Percentiles rank a stretch among this genome's conserved stretches.
Evolutionary conservation across 345 rosid genomes (phyloP).

Genomic region (Eucalyptus cloeziana): DNA sequence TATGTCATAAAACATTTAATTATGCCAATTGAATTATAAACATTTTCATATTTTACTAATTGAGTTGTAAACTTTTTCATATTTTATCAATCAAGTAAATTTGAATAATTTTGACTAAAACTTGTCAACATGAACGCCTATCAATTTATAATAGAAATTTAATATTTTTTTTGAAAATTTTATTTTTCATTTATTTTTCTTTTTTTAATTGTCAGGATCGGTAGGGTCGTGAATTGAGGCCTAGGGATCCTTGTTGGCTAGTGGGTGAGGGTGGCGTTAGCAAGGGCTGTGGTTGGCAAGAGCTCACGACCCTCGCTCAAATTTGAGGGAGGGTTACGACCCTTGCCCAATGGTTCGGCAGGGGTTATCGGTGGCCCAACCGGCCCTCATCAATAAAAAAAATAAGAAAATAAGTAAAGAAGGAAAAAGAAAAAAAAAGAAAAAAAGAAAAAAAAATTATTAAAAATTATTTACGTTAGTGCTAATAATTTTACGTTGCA

Average conservation of each 20-base stretch:
- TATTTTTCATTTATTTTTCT: too few relatives aligned
- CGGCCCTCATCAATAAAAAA: background rate
- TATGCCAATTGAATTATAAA: fast-evolving
- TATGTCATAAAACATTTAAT: too few relatives aligned
- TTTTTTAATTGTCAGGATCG: background rate
- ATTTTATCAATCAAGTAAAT: too few relatives aligned
- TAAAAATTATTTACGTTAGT: fast-evolving
- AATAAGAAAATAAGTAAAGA: fast-evolving
- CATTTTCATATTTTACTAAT: too few relatives aligned
- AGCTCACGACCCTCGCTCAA: fast-evolving
- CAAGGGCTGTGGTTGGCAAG: fast-evolving
- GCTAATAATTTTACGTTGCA: fast-evolving
- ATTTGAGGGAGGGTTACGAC: fast-evolving
- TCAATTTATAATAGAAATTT: too few relatives aligned
- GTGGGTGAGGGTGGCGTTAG: too few relatives aligned
- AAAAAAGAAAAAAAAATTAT: fast-evolving
- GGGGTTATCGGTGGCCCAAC: fast-evolving
- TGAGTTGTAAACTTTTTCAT: too few relatives aligned
- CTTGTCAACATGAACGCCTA: fast-evolving
- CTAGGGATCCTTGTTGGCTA: too few relatives aligned
- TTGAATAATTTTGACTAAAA: too few relatives aligned
- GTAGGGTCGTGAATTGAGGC: fast-evolving
- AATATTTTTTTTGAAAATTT: too few relatives aligned
- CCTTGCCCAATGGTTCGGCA: fast-evolving
- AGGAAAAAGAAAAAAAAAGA: too few relatives aligned